phyloP scores from a whole-genome alignment of 1,284 basidiomycete genomes.

The Vanrija humicola region DNA sequence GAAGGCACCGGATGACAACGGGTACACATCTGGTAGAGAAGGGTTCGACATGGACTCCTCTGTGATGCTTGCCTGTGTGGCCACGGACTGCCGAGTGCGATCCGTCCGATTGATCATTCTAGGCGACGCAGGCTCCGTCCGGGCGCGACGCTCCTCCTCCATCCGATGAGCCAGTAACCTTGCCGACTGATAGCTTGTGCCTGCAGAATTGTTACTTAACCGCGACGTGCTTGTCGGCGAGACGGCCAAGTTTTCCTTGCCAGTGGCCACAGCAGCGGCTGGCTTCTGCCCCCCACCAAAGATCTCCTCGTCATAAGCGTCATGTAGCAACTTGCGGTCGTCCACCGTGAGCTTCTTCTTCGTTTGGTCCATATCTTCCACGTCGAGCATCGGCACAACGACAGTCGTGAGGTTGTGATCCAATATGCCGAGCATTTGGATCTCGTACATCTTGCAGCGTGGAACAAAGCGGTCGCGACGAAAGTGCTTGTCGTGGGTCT shows the following conservation, averaged over 20 bases:
- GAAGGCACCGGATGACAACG: not conserved
- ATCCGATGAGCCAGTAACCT: constrained; percentile 26
- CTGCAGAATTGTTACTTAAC: not conserved
- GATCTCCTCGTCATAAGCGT: constrained; percentile 36
- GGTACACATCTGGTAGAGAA: constrained; percentile 3
- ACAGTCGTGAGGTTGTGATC: constrained; percentile 86
- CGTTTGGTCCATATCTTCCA: constrained; percentile 28
- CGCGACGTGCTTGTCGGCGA: not conserved
- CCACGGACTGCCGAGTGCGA: too few relatives aligned
- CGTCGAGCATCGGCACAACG: constrained; percentile 65
- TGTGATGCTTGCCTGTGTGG: constrained; percentile 4
- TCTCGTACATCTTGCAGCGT: constrained; percentile 88
- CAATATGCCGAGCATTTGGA: constrained; percentile 84
- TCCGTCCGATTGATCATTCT: too few relatives aligned
- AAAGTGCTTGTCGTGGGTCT: constrained; percentile 60
- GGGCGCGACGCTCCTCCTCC: constrained; percentile 14
- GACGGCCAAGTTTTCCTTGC: too few relatives aligned
- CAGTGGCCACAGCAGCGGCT: too few relatives aligned
- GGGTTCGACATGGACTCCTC: constrained; percentile 11
- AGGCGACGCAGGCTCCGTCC: not conserved
- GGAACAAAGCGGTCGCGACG: constrained; percentile 84
- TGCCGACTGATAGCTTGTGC: constrained; percentile 40
- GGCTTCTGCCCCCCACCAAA: constrained; percentile 18
- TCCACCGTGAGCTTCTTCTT: constrained; percentile 18
- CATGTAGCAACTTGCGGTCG: constrained; percentile 27